Percentiles rank a stretch among this genome's conserved stretches.
Conservation (phyloP, 306 rosid genomes). For the Astragalus membranaceus region DNA sequence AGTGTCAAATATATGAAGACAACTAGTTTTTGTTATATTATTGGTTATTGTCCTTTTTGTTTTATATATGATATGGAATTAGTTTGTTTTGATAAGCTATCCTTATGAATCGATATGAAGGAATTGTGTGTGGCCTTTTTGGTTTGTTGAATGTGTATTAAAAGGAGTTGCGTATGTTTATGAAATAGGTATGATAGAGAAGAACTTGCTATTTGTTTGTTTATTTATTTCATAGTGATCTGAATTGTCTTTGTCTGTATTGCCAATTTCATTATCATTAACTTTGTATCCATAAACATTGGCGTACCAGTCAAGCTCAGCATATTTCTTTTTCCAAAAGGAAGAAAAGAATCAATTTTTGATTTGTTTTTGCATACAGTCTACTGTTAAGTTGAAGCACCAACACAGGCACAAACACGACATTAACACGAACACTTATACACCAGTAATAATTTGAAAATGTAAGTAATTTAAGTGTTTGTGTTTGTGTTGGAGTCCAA, state of each 20-base stretch:
- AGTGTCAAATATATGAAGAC: neutral
- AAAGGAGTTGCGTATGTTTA: neutral
- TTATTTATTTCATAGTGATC: neutral
- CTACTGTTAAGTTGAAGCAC: neutral
- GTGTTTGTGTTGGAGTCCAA: too few species aligned
- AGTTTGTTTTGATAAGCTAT: neutral
- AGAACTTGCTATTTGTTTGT: neutral
- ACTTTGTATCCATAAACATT: neutral
- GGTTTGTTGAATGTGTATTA: neutral
- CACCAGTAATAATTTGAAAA: too few species aligned
- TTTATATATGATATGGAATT: neutral
- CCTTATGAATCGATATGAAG: neutral
- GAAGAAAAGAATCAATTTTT: neutral
- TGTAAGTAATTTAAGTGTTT: too few species aligned
- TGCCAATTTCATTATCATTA: slow-evolving; percentile 4
- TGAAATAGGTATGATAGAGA: neutral
- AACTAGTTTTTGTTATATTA: neutral
- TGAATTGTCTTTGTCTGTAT: neutral
- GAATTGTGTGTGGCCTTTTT: neutral
- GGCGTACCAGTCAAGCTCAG: neutral
- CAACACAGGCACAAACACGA: too few species aligned
- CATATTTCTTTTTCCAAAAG: neutral
- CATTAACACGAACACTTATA: too few species aligned
- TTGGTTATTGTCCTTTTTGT: neutral
- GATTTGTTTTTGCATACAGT: neutral